Percentiles rank a stretch among this genome's conserved stretches.
phyloP scores from a whole-genome alignment of 805 yeast genomes.

The Pachysolen tannophilus region DNA sequence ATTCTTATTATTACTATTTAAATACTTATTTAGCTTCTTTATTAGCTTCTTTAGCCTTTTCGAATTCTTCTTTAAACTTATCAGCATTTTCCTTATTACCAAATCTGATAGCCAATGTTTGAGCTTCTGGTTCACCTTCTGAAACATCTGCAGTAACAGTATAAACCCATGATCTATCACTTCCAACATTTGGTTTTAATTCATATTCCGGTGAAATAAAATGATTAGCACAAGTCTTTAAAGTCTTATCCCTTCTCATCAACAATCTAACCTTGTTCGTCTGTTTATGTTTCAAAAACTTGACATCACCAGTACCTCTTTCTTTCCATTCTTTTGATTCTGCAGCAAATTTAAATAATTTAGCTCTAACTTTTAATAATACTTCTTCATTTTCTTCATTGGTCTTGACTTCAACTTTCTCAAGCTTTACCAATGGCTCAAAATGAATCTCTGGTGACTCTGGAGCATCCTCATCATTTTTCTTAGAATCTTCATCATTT shows the following conservation, averaged over 20 bases:
- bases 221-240: slow-evolving; percentile 97
- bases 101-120: slow-evolving; percentile 93
- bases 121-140: slow-evolving; percentile 94
- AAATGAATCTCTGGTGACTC: slow-evolving; percentile 85
- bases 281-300: slow-evolving; percentile 83
- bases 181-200: slow-evolving; percentile 89
- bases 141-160: slow-evolving; percentile 89
- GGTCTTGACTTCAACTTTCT: slow-evolving; percentile 93
- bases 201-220: slow-evolving; percentile 73
- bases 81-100: slow-evolving; percentile 91
- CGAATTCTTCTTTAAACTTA: slow-evolving; percentile 87
- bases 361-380: slow-evolving; percentile 83
- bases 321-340: slow-evolving; percentile 96
- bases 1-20: not conserved
- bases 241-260: slow-evolving; percentile 99
- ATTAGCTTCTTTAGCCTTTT: slow-evolving; percentile 69
- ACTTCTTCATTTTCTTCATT: slow-evolving; percentile 88
- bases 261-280: slow-evolving; percentile 79
- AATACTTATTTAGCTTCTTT: slow-evolving; percentile 23
- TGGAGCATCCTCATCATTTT: slow-evolving; percentile 48
- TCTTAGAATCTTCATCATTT: slow-evolving; percentile 25
- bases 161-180: slow-evolving; percentile 98
- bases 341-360: slow-evolving; percentile 77
- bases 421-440: slow-evolving; percentile 92
- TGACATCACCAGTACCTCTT: slow-evolving; percentile 98